Base-by-base conservation (phyloP, 352 stramenopile genomes). In the Thraustotheca clavata region DNA sequence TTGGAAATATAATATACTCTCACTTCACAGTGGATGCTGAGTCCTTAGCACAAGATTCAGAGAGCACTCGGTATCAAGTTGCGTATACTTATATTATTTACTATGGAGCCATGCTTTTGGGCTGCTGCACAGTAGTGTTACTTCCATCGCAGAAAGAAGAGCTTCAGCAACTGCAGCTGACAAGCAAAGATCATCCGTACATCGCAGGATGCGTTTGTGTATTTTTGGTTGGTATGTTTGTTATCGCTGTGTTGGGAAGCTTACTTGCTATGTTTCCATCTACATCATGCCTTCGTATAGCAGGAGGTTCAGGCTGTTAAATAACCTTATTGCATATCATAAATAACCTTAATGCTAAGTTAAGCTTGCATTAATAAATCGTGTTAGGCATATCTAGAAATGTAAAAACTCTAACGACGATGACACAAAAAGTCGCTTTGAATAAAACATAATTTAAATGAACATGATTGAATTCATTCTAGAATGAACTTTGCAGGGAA, bases 161-260 rank as follows among this genome's bases (percentile, higher is more conserved):
- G 11, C 16, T 59, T 16, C 49, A 59, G 18, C 49, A 59, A 18
- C 24, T 59, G 18, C 22, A 59, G 24, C 16, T 11, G 32, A 14
- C 11, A 9, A 18, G 32, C 20, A 14, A 4, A 3, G 20, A 16
- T 2, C 26, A 59, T 31, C 49, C 49, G 26, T 34, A 7, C 18
- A n/a, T 20, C 18, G 49, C 49, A 12, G 14, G 9, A 31, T 20
- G 22, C 29, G 49, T 59, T 16, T 16, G 22, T n/a, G 18, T 59
- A 18, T 59, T 55, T 24, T 32, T 57, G 9, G 14, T 32, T 11
- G 54, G 20, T 14, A 74, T 76, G 35, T 39, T 87, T 0, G 4
- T 81, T 1, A 86, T 76, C 75, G 83, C 80, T 0, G 67, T 86
- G 12, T 60, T 40, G 0, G 85, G 76, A 2, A 89, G 87, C 41